Evolutionary conservation across 2,329 filamentous ascomycete species (phyloP), one percentile per base, ranked within the genome.

Genomic region (Fusarium illudens): DNA sequence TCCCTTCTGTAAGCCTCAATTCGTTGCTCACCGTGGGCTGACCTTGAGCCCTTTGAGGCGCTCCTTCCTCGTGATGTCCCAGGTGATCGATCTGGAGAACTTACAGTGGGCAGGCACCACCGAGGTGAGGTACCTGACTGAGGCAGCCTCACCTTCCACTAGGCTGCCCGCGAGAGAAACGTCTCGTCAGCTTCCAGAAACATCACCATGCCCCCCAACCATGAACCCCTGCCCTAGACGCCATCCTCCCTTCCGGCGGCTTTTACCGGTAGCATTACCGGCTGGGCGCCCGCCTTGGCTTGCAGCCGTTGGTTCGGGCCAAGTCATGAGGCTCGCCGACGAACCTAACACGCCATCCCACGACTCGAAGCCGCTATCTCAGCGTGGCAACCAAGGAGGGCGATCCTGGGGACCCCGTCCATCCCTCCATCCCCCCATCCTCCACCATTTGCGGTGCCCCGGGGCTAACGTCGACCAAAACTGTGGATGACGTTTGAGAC

Each of bases 401-500:
- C 62, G 70, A 73, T 73, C 70, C 70, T 65, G 66, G 68, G 68
- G 66, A 59, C 66, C 66, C 66, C 17, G 17, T 32, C 59, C 64
- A 42, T 62, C 65, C 60, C 33, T 32, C 59, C 64, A 42, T 62
- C 65, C 60, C 33, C 66, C 54, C 53, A 51, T 32, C 39, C 22
- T 44, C 22, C 15, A 44, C 22, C 13, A 42, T 48, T 48, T 29
- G 25, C 51, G 44, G 46, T 59, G 42, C 55, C 58, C 46, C 46
- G 25, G 22, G 30, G n/a, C 34, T 30, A 34, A 19, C 33, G 37
- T 27, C 53, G 20, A 34, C 22, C 15, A 49, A n/a, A 19, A 59
- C 37, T 58, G 39, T 62, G 65, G 55, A 72, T 74, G 70, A 72
- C 71, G 72, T 67, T 55, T 50, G 48, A 44, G 42, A 48, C 46